Evolutionary conservation across 2,329 filamentous ascomycete species (phyloP), one percentile per base, ranked within the genome.

Genomic region (Talaromyces albobiverticillius): DNA sequence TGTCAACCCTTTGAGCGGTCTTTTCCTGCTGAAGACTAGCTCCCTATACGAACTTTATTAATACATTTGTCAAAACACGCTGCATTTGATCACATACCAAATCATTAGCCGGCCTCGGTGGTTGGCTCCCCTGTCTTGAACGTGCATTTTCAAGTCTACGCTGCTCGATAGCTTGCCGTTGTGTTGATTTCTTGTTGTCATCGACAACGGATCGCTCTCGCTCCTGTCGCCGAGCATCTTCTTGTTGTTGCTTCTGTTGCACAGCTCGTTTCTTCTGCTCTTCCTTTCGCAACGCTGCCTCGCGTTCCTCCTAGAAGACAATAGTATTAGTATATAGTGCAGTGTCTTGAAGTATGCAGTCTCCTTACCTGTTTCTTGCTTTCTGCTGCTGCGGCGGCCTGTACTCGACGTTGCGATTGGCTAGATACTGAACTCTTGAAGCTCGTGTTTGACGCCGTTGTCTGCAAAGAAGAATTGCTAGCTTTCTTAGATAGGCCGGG

Each of bases 181-280:
- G 83, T 4, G 83, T 81, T 31, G 77, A 79, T 70, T 86, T 89
- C 72, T 86, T 89, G 1, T 82, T 77, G 61, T 89, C 86, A 14
- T 82, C 79, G 41, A 66, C 67, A 46, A 72, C 71, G 57, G 75
- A 68, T 59, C 77, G 68, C 61, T 79, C 76, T 51, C 74, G 69
- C 56, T 76, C 82, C 62, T 85, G 83, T 38, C 78, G 79, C 58
- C 87, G 84, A 14, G 76, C 75, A 59, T 90, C 57, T 51, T 82
- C 79, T 52, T 82, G 82, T 42, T 66, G 68, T 52, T 70, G 66
- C 23, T 55, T 55, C 49, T 58, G 59, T 25, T 76, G 72, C 34
- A 82, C 83, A 46, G 83, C 82, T 56, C 88, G 82, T 73, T 91
- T 90, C 71, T 95, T 96, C 34, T 87, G 85, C 18, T 95, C 89